These are phyloP conservation scores for Epichloe glyceriae DNA, from an alignment of 2,329 filamentous ascomycete species.

Conservation along the genomic window DNA sequence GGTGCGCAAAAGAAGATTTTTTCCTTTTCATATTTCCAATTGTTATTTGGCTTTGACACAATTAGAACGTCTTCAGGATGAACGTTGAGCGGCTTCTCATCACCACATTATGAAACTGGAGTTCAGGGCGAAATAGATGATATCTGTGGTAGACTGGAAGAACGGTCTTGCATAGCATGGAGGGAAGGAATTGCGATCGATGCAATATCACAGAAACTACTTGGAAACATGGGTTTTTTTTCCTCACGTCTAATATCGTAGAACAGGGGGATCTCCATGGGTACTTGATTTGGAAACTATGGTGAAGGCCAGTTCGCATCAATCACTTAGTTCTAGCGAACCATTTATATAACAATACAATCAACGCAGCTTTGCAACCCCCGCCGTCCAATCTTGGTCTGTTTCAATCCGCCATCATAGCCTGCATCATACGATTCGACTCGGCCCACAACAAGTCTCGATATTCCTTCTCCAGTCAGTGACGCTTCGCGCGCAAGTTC, in stretches of 20 bases:
- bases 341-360: neutral
- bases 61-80: neutral
- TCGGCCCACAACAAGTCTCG: slow-evolving; percentile 4
- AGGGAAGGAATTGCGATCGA: neutral
- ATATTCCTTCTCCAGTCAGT: slow-evolving; percentile 3
- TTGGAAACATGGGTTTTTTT: no score
- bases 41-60: neutral
- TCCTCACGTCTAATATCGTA: no score
- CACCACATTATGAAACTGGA: neutral
- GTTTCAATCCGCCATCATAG: slow-evolving; percentile 10
- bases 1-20: neutral
- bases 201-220: neutral
- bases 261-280: no score
- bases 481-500: no score
- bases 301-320: no score
- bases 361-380: no score
- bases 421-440: slow-evolving; percentile 14
- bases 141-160: neutral
- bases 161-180: neutral
- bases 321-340: no score
- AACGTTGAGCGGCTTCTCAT: neutral
- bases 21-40: neutral
- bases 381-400: neutral
- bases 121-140: neutral
- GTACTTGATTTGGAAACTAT: no score